Evolutionary conservation across 2,329 filamentous ascomycete genomes (phyloP).

Genomic region (Trichoderma citrinoviride): DNA sequence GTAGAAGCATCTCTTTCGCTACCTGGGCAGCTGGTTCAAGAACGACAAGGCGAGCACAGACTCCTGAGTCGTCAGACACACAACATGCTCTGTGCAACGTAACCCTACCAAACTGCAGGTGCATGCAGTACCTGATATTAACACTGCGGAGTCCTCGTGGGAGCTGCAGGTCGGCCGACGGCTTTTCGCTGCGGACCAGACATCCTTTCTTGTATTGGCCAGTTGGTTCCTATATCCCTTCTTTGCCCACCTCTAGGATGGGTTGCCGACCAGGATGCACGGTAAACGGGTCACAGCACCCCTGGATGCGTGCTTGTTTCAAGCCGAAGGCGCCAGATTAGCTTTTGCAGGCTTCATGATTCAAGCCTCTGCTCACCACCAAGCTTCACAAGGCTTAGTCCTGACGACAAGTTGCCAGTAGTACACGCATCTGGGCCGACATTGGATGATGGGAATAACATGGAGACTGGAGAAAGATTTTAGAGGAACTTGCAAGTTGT

Average conservation of each 20-base stretch:
- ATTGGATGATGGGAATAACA: slow-evolving; percentile 8
- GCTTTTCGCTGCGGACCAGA: neutral
- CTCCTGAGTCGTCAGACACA: neutral
- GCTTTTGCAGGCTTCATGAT: slow-evolving; percentile 17
- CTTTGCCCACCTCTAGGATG: neutral
- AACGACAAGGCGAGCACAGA: neutral
- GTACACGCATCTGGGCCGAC: neutral
- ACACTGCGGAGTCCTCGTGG: too few species aligned
- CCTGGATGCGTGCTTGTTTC: slow-evolving; percentile 17
- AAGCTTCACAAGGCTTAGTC: slow-evolving; percentile 21
- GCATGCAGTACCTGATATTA: too few species aligned
- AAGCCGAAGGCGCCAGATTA: slow-evolving; percentile 18
- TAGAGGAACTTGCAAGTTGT: neutral
- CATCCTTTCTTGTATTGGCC: neutral
- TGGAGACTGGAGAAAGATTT: neutral
- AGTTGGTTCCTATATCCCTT: neutral
- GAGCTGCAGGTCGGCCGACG: neutral
- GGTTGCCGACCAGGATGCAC: neutral
- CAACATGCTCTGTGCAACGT: neutral
- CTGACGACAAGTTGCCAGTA: neutral
- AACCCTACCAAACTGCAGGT: neutral
- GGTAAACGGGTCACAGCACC: neutral
- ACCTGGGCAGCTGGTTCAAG: neutral
- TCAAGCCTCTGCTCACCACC: slow-evolving; percentile 5
- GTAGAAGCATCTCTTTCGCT: neutral